A percentile compares a stretch with the other conserved stretches of the same genome.
phyloP scores from a whole-genome alignment of 2,329 filamentous ascomycete species.

The Aspergillus carbonarius region DNA sequence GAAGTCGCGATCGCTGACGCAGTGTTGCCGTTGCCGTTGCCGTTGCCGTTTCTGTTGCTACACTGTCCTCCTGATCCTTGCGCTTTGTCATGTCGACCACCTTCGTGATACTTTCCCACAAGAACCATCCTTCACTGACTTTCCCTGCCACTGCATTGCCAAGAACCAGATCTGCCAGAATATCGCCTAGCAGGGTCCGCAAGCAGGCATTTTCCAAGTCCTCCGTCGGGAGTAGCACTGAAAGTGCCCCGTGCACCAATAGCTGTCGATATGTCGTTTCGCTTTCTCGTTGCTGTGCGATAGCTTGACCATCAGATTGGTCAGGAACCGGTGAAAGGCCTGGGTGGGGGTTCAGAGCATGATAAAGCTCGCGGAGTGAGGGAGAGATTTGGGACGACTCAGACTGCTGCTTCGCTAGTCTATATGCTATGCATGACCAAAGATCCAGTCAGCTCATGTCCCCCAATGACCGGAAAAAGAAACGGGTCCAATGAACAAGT shows the following conservation, averaged over 20 bases:
- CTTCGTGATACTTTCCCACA: constrained; percentile 82
- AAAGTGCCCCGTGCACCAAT: constrained; percentile 77
- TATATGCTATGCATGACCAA: constrained; percentile 61
- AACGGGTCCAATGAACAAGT: constrained; percentile 8
- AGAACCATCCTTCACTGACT: constrained; percentile 80
- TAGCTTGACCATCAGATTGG: constrained; percentile 50
- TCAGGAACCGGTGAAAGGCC: constrained; percentile 75
- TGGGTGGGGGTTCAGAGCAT: constrained; percentile 77
- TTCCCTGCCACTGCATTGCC: constrained; percentile 78
- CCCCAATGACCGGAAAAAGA: too few species aligned
- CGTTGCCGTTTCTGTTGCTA: constrained; percentile 27
- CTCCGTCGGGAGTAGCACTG: constrained; percentile 84
- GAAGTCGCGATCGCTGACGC: constrained; percentile 46
- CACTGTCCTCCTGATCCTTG: constrained; percentile 17
- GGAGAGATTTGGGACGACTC: constrained; percentile 60
- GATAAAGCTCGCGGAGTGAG: constrained; percentile 71
- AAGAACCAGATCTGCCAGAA: constrained; percentile 86
- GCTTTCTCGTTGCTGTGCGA: constrained; percentile 67
- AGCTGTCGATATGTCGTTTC: constrained; percentile 84
- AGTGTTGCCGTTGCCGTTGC: constrained; percentile 32
- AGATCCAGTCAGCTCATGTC: constrained; percentile 20
- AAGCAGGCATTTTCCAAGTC: constrained; percentile 87
- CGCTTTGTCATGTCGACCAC: constrained; percentile 53
- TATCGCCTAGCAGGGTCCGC: constrained; percentile 77
- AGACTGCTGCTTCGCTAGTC: constrained; percentile 61